phyloP scores from a whole-genome alignment of 108 stramenopile genomes.

The Fragilaria radians region DNA sequence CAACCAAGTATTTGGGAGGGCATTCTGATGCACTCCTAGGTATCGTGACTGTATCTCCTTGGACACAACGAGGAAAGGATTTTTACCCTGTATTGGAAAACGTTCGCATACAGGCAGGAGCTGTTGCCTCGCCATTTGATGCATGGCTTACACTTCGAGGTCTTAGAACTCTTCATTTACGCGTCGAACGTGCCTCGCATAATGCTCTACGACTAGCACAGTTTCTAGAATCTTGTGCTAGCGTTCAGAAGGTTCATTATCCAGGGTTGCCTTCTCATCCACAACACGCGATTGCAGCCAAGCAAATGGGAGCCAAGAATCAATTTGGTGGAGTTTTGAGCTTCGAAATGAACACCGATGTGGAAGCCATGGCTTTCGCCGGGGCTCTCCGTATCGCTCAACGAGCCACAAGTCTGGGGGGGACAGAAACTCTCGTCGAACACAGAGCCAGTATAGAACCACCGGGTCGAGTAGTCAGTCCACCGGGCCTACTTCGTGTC shows the following conservation, averaged over 20 bases:
- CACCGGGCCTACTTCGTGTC: slow-evolving; percentile 79
- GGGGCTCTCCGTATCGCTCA: slow-evolving; percentile 57
- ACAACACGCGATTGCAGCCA: slow-evolving; percentile 69
- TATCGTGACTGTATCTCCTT: slow-evolving; percentile 55
- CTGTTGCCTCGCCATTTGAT: slow-evolving; percentile 76
- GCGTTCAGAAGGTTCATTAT: slow-evolving; percentile 71
- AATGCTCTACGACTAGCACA: slow-evolving; percentile 52
- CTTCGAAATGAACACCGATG: slow-evolving; percentile 69
- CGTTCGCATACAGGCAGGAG: slow-evolving; percentile 52
- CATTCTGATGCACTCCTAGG: slow-evolving; percentile 86
- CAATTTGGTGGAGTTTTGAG: slow-evolving; percentile 86
- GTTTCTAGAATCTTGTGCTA: slow-evolving; percentile 19
- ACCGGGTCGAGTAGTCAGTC: slow-evolving; percentile 53
- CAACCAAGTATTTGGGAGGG: slow-evolving; percentile 86
- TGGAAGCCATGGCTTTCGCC: slow-evolving; percentile 72
- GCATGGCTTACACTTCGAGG: slow-evolving; percentile 87
- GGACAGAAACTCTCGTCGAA: slow-evolving; percentile 92
- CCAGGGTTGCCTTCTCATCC: slow-evolving; percentile 87
- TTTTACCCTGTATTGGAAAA: slow-evolving; percentile 27
- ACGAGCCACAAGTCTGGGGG: slow-evolving; percentile 93
- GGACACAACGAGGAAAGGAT: slow-evolving; percentile 34
- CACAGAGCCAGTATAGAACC: slow-evolving; percentile 91
- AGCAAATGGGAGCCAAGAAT: slow-evolving; percentile 42
- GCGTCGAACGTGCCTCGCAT: slow-evolving; percentile 61
- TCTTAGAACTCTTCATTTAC: slow-evolving; percentile 67